phyloP scores from a whole-genome alignment of 225 moss, liverwort and hornwort genomes.

The Marchantia paleacea region DNA sequence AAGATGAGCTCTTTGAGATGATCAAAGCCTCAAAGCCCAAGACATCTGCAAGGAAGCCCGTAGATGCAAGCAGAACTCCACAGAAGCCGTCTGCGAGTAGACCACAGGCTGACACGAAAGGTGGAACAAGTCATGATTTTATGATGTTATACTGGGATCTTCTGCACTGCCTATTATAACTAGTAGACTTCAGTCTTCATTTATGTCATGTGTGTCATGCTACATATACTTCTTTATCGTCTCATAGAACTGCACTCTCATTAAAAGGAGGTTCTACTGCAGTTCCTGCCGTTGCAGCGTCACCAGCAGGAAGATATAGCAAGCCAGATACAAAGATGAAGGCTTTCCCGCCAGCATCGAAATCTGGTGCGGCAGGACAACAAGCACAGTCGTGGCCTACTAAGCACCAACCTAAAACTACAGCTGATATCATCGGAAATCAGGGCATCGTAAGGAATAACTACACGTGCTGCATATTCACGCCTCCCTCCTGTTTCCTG shows the following conservation, averaged over 20 bases:
- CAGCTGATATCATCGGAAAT: conserved; percentile 84
- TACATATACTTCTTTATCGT: not conserved
- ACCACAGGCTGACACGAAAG: conserved; percentile 15
- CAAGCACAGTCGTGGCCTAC: conserved; percentile 84
- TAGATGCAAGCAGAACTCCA: conserved; percentile 21
- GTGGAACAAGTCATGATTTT: conserved; percentile 10
- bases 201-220: not conserved
- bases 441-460: conserved; percentile 60
- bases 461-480: not conserved
- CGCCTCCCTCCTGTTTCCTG: not conserved
- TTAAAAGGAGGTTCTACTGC: not conserved
- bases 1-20: conserved; percentile 87
- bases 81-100: conserved; percentile 35
- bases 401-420: conserved; percentile 73
- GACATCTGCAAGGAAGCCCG: conserved; percentile 30
- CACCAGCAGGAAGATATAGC: conserved; percentile 26
- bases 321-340: conserved; percentile 30
- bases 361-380: conserved; percentile 25
- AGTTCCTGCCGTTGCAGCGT: conserved; percentile 3
- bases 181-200: not conserved
- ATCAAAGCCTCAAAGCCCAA: conserved; percentile 74
- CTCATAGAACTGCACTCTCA: conserved; percentile 3
- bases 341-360: conserved; percentile 7
- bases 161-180: not conserved
- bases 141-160: not conserved